phyloP scores from a whole-genome alignment of 2,329 filamentous ascomycete genomes.

The Cladosporium colombiae region DNA sequence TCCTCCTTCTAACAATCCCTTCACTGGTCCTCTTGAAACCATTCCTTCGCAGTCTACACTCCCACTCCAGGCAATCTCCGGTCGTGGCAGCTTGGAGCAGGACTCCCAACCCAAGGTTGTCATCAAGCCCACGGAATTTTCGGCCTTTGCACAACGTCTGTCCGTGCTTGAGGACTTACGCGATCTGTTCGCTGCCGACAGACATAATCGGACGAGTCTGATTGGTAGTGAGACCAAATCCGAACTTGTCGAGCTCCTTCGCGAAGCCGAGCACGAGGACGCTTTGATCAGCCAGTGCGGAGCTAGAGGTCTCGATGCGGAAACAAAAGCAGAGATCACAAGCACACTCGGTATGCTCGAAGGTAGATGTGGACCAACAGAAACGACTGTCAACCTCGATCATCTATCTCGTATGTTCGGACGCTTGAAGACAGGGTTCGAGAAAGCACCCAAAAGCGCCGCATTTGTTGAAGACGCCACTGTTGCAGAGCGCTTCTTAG shows the following conservation, averaged over 20 bases:
- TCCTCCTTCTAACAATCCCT: constrained; percentile 31
- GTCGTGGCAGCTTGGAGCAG: neutral
- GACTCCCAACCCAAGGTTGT: constrained; percentile 1
- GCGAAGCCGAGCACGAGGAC: constrained; percentile 24
- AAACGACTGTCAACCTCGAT: constrained; percentile 23
- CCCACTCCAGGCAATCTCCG: constrained; percentile 7
- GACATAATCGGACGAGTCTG: neutral
- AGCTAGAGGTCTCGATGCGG: constrained; percentile 13
- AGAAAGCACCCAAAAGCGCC: constrained; percentile 20
- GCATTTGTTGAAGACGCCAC: constrained; percentile 24
- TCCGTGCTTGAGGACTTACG: constrained; percentile 21
- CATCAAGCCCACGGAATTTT: constrained; percentile 21
- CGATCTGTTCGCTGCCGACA: constrained; percentile 1
- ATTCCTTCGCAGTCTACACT: constrained; percentile 31
- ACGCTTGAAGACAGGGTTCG: constrained; percentile 24
- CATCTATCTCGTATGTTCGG: constrained; percentile 25
- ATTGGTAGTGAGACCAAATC: constrained; percentile 20
- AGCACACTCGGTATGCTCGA: constrained; percentile 29
- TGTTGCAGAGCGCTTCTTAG: constrained; percentile 23
- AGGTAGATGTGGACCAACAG: constrained; percentile 24
- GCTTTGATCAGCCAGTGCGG: constrained; percentile 21
- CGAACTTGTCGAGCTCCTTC: constrained; percentile 23
- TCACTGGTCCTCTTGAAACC: constrained; percentile 29
- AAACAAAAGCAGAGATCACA: constrained; percentile 24
- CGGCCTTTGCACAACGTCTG: constrained; percentile 19